Conservation (phyloP, 1,284 basidiomycete genomes). For the Violaceomyces palustris region DNA sequence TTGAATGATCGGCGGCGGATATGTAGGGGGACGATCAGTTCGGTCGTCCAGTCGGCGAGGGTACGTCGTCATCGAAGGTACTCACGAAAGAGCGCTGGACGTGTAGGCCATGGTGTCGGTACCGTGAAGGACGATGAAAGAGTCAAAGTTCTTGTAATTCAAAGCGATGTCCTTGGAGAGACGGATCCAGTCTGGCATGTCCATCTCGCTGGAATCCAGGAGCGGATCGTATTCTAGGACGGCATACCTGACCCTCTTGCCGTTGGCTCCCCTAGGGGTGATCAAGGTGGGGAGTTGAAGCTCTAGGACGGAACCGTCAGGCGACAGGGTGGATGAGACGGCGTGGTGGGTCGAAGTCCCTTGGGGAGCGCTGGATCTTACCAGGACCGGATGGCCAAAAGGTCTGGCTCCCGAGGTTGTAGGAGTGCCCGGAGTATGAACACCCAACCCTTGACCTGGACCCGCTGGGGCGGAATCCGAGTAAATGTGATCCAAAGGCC, state of each 20-base stretch:
- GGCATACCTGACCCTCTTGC: slow-evolving; percentile 33
- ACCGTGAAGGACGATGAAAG: slow-evolving; percentile 83
- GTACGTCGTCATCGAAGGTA: no score
- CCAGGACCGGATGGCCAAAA: slow-evolving; percentile 26
- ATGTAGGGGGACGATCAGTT: no score
- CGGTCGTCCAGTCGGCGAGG: no score
- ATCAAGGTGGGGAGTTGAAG: slow-evolving; percentile 41
- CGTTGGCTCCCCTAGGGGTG: slow-evolving; percentile 28
- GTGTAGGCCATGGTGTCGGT: slow-evolving; percentile 60
- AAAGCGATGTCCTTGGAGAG: slow-evolving; percentile 85
- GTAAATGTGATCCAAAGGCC: no score
- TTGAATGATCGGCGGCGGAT: no score
- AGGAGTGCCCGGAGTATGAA: no score
- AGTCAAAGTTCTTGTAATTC: slow-evolving; percentile 77
- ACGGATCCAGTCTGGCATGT: slow-evolving; percentile 71
- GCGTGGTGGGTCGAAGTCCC: slow-evolving; percentile 38
- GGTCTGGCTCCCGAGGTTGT: slow-evolving; percentile 13
- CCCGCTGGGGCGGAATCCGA: no score
- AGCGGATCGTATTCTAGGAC: slow-evolving; percentile 56
- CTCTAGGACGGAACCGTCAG: slow-evolving; percentile 31
- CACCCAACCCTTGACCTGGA: no score
- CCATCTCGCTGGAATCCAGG: slow-evolving; percentile 78
- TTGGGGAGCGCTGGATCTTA: slow-evolving; percentile 29
- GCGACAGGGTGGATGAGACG: slow-evolving; percentile 11
- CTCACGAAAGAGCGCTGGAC: slow-evolving; percentile 15